A percentile compares a stretch with the other conserved stretches of the same genome.
These are phyloP conservation scores for Silene latifolia DNA, from an alignment of 148 eudicot genomes.

Conservation along the genomic window DNA sequence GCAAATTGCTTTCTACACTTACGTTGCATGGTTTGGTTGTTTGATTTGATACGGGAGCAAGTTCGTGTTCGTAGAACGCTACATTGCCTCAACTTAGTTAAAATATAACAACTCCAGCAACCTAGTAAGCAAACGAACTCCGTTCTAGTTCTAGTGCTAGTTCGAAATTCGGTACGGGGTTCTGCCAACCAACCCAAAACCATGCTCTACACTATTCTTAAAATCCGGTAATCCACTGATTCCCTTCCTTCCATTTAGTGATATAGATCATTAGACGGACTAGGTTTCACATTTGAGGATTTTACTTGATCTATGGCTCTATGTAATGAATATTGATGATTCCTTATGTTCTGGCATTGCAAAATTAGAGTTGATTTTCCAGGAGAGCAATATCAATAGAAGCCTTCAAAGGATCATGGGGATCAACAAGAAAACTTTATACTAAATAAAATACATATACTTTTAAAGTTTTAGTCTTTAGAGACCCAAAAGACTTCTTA, in stretches of 20 bases:
- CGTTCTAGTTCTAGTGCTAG: too few species aligned
- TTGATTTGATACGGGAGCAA: too few species aligned
- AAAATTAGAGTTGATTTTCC: background rate
- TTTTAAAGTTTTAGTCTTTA: background rate
- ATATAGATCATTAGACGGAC: too few species aligned
- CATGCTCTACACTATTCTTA: background rate
- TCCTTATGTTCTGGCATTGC: background rate
- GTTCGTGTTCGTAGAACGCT: too few species aligned
- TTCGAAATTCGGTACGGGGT: too few species aligned
- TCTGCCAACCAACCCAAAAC: too few species aligned
- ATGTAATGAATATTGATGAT: background rate
- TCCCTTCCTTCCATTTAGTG: background rate
- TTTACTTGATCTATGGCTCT: too few species aligned
- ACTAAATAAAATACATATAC: background rate
- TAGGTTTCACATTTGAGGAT: too few species aligned
- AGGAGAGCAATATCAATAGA: background rate
- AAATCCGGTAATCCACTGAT: background rate
- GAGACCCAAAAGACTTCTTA: background rate
- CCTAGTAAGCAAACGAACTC: too few species aligned
- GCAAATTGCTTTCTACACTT: background rate
- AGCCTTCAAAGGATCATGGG: background rate
- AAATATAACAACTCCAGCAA: too few species aligned
- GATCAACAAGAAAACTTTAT: background rate
- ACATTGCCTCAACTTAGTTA: too few species aligned
- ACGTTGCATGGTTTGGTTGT: too few species aligned